Evolutionary conservation across 2,329 filamentous ascomycete genomes (phyloP).

Genomic region (Nectriaceae sp.): DNA sequence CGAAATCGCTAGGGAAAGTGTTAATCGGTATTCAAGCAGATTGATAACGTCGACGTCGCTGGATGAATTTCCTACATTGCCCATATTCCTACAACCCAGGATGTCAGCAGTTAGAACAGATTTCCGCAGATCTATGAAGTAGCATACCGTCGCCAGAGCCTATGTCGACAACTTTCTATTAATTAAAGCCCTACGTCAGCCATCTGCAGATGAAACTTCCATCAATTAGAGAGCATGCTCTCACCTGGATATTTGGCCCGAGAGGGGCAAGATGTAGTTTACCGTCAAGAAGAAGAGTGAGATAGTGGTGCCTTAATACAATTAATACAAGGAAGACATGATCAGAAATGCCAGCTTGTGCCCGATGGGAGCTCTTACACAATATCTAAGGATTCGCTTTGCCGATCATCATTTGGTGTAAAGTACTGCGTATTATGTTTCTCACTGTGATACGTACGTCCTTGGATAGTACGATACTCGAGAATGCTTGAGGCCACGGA

Average conservation of each 20-base stretch:
- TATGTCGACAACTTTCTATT: constrained; percentile 5
- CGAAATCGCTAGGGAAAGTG: constrained; percentile 3
- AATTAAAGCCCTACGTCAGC: not conserved
- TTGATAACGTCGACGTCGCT: too few species aligned
- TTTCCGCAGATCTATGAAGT: not conserved
- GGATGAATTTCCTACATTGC: constrained; percentile 1
- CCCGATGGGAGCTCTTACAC: not conserved
- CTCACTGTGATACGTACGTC: constrained; percentile 9
- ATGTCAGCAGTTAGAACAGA: not conserved
- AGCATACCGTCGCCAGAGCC: constrained; percentile 2
- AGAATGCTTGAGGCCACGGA: constrained; percentile 6
- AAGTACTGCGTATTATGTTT: constrained; percentile 9
- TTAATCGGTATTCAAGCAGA: not conserved
- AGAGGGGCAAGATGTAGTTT: constrained; percentile 3
- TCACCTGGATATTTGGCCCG: constrained; percentile 2
- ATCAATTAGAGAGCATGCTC: not conserved
- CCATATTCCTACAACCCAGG: constrained; percentile 2
- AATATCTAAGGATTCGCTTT: constrained; percentile 10
- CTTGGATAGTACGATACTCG: constrained; percentile 8
- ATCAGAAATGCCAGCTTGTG: not conserved
- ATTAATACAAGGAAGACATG: not conserved
- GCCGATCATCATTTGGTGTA: constrained; percentile 6
- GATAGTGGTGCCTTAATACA: constrained; percentile 3
- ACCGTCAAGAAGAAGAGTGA: constrained; percentile 3
- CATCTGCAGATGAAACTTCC: not conserved